These are phyloP conservation scores for Boletellus sp. DNA, from an alignment of 1,284 basidiomycete genomes.

Conservation along the genomic window DNA sequence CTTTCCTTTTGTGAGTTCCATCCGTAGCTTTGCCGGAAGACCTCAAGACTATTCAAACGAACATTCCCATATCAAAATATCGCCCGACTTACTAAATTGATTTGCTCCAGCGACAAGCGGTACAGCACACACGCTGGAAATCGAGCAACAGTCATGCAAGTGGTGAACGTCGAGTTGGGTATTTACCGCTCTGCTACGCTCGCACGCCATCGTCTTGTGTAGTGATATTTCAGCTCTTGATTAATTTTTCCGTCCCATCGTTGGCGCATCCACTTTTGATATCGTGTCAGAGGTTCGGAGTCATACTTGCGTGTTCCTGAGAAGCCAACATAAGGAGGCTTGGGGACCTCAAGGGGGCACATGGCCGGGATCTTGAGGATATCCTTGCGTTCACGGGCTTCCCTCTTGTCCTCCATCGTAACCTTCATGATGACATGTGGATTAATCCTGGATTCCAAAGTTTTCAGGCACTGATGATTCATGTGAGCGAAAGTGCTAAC, in stretches of 20 bases:
- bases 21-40: constrained; percentile 39
- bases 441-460: constrained; percentile 41
- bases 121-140: constrained; percentile 44
- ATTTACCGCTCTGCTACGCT: constrained; percentile 52
- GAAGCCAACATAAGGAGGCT: constrained; percentile 43
- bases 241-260: constrained; percentile 20
- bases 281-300: constrained; percentile 48
- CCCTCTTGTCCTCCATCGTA: constrained; percentile 32
- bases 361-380: constrained; percentile 42
- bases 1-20: constrained; percentile 28
- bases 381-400: constrained; percentile 33
- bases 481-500: constrained; percentile 30
- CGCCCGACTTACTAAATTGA: constrained; percentile 39
- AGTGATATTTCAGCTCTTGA: constrained; percentile 43
- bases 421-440: constrained; percentile 41
- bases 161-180: background rate
- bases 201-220: constrained; percentile 41
- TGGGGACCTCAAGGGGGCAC: constrained; percentile 32
- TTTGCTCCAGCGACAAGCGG: constrained; percentile 46
- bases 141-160: constrained; percentile 1
- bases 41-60: constrained; percentile 29
- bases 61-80: background rate
- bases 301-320: constrained; percentile 41
- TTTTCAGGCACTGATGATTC: constrained; percentile 4
- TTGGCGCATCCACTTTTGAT: constrained; percentile 52